phyloP scores from a whole-genome alignment of 805 yeast genomes.

The Isabelozyma heimii region DNA sequence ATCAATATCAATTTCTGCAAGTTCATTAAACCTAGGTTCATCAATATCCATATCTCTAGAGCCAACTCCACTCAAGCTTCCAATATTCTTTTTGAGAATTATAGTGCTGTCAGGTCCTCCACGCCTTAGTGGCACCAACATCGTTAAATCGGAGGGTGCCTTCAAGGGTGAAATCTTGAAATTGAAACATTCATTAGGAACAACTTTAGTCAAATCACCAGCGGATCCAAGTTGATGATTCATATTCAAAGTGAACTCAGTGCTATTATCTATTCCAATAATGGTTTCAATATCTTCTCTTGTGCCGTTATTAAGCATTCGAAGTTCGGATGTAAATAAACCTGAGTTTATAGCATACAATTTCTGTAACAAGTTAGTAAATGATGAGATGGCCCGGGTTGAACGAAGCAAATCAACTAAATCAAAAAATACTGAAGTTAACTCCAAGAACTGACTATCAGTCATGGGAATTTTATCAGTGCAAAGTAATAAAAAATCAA shows the following conservation, averaged over 20 bases:
- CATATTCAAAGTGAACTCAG: background rate
- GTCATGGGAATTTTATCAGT: constrained; percentile 31
- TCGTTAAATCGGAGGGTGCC: constrained; percentile 29
- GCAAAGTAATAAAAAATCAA: constrained; percentile 23
- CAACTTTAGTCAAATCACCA: constrained; percentile 32
- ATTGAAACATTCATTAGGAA: constrained; percentile 10
- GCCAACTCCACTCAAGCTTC: background rate
- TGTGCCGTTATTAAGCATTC: constrained; percentile 15
- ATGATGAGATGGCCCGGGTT: constrained; percentile 21
- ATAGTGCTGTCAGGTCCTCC: constrained; percentile 1
- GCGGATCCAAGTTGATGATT: constrained; percentile 11
- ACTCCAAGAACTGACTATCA: constrained; percentile 25
- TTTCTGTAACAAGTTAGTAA: constrained; percentile 21
- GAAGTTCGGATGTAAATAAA: constrained; percentile 24
- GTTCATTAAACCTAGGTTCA: background rate
- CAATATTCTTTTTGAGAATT: background rate
- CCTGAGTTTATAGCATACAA: constrained; percentile 26
- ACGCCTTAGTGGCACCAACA: constrained; percentile 19
- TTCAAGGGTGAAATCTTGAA: constrained; percentile 21
- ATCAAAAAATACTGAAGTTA: constrained; percentile 25
- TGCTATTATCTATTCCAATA: constrained; percentile 26
- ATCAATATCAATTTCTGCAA: constrained; percentile 1
- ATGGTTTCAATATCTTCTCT: constrained; percentile 31
- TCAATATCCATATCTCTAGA: background rate
- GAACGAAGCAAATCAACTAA: constrained; percentile 31